Evolutionary conservation across 2,329 filamentous ascomycete genomes (phyloP).

Genomic region (Hypoxylon sp.): DNA sequence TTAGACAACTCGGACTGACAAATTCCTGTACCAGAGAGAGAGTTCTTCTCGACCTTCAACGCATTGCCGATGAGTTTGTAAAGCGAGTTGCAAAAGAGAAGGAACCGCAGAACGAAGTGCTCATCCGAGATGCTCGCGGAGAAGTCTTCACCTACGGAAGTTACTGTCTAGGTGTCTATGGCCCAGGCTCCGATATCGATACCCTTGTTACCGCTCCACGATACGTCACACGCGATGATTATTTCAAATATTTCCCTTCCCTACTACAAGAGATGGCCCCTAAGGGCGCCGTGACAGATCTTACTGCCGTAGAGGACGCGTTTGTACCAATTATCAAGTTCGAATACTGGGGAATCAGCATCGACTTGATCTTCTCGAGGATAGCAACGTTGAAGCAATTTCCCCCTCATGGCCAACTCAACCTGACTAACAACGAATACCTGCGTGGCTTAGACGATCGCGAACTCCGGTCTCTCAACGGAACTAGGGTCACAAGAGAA

Average conservation of each 20-base stretch:
- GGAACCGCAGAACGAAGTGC: constrained; percentile 78
- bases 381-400: constrained; percentile 79
- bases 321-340: constrained; percentile 99
- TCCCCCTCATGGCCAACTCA: constrained; percentile 75
- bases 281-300: constrained; percentile 83
- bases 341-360: constrained; percentile 89
- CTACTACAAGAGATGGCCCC: constrained; percentile 83
- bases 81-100: constrained; percentile 82
- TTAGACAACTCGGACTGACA: constrained; percentile 53
- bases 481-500: constrained; percentile 93
- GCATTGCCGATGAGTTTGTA: constrained; percentile 88
- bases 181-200: constrained; percentile 97
- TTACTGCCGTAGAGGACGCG: constrained; percentile 88
- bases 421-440: constrained; percentile 86
- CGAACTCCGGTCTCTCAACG: constrained; percentile 91
- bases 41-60: constrained; percentile 83
- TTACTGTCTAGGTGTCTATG: constrained; percentile 93
- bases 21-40: constrained; percentile 66
- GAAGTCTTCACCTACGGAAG: constrained; percentile 98
- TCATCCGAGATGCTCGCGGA: constrained; percentile 87
- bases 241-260: constrained; percentile 90
- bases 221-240: constrained; percentile 90
- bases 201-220: constrained; percentile 93
- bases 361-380: constrained; percentile 92
- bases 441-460: constrained; percentile 88